Evolutionary conservation across 1,284 basidiomycete species (phyloP).

Genomic region (Melampsora americana): DNA sequence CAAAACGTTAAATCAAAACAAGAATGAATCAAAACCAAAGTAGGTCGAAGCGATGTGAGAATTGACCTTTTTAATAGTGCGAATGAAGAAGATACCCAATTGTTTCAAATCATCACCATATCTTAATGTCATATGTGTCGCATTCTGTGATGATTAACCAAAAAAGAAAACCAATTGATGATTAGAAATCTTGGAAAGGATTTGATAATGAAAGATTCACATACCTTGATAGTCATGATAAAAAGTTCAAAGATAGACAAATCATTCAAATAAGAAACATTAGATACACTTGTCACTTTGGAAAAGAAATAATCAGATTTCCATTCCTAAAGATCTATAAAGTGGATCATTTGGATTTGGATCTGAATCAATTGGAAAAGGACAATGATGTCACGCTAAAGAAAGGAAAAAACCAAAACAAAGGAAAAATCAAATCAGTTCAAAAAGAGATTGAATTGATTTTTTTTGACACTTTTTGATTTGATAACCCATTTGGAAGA

Average conservation of each 20-base stretch:
- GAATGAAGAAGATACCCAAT: constrained; percentile 10
- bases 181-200: too few relatives aligned
- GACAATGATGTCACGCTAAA: constrained; percentile 29
- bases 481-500: too few relatives aligned
- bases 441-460: too few relatives aligned
- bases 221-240: not conserved
- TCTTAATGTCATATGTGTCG: constrained; percentile 21
- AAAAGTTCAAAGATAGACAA: not conserved
- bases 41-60: not conserved
- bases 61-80: too few relatives aligned
- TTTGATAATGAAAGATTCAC: not conserved
- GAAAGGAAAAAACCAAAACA: not conserved
- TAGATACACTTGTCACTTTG: not conserved
- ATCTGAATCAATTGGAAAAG: constrained; percentile 34
- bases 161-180: not conserved
- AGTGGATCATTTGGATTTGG: not conserved
- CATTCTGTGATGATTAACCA: constrained; percentile 5
- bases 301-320: not conserved
- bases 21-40: too few relatives aligned
- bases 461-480: too few relatives aligned
- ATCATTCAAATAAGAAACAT: not conserved
- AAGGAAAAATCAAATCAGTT: not conserved
- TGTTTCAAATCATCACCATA: constrained; percentile 26
- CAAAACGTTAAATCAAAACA: not conserved
- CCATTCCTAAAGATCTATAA: constrained; percentile 2